Percentiles rank a stretch among this genome's conserved stretches.
phyloP scores from a whole-genome alignment of 805 yeast species.

The Teunomyces cretensis region DNA sequence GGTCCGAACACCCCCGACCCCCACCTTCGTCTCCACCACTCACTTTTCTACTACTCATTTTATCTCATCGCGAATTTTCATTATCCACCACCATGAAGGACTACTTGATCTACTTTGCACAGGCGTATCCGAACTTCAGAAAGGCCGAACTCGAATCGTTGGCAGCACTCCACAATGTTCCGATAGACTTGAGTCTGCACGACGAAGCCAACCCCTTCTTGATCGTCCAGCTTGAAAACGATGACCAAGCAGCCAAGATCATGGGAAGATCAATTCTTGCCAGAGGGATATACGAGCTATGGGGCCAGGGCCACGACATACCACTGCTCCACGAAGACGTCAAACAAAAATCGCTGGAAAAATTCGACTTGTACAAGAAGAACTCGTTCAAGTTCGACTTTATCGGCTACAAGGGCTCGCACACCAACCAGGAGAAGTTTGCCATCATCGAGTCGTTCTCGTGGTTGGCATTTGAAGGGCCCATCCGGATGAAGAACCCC shows the following conservation, averaged over 20 bases:
- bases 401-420: constrained; percentile 69
- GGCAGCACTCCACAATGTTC: constrained; percentile 61
- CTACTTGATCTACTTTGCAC: constrained; percentile 83
- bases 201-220: constrained; percentile 66
- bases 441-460: constrained; percentile 68
- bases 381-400: constrained; percentile 79
- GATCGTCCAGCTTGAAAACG: constrained; percentile 62
- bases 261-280: constrained; percentile 68
- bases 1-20: too few relatives aligned
- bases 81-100: constrained; percentile 40
- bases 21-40: too few relatives aligned
- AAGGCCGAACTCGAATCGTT: constrained; percentile 80
- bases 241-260: constrained; percentile 63
- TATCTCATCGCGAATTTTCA: constrained; percentile 5
- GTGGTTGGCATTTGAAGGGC: constrained; percentile 73
- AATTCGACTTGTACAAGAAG: constrained; percentile 38
- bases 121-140: constrained; percentile 76
- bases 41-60: not conserved
- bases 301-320: constrained; percentile 67
- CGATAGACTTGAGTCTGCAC: constrained; percentile 60
- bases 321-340: constrained; percentile 59
- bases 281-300: constrained; percentile 77
- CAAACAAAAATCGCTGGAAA: constrained; percentile 28
- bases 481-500: constrained; percentile 74
- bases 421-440: constrained; percentile 51